Evolutionary conservation across 1,284 basidiomycete genomes (phyloP), one percentile per base, ranked within the genome.

Genomic region (Meira miltonrushii): DNA sequence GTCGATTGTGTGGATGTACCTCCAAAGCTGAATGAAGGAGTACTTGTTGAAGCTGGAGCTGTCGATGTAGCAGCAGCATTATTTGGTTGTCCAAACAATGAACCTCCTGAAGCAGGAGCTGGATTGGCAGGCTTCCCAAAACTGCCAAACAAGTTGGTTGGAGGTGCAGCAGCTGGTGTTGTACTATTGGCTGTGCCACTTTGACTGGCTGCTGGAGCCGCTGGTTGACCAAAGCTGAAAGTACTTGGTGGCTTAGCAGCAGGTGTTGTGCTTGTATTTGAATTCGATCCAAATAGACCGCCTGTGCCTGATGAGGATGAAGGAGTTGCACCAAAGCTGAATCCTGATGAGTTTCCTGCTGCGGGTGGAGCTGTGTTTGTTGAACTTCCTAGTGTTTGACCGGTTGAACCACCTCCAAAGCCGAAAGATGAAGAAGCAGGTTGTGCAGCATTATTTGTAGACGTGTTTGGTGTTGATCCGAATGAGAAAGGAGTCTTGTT

Each of bases 401-500:
- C 54, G 21, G 54, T 6, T 17, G 38, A 33, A 23, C 51, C 37
- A 48, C 54, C 54, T 39, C 55, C 55, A 33, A 57, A 57, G 37
- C 39, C 11, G 38, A 55, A 55, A 5, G 37, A n/a, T 41, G 50
- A 38, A 13, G 46, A 13, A 2, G 46, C 46, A 17, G 21, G 46
- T 23, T 37, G 28, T 23, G 12, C 21, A 39, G n/a, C 38, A 39
- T 53, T 39, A 17, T 39, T 39, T 13, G 19, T 39, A 2, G 17
- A 17, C 9, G 43, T 9, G 9, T 44, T 44, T 53, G 37, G 23
- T 37, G 37, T 19, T 11, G 12, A 12, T 19, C 50, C 50, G 38
- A 57, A 57, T n/a, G 19, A 17, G 28, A 57, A 51, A 15, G 55
- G 19, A 10, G 57, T 50, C 39, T 59, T 59, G 11, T 50, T 39